Percentiles rank a stretch among this genome's conserved stretches.
Evolutionary conservation across 202 grass and related monocot species (phyloP).

Genomic region (Zizania palustris): DNA sequence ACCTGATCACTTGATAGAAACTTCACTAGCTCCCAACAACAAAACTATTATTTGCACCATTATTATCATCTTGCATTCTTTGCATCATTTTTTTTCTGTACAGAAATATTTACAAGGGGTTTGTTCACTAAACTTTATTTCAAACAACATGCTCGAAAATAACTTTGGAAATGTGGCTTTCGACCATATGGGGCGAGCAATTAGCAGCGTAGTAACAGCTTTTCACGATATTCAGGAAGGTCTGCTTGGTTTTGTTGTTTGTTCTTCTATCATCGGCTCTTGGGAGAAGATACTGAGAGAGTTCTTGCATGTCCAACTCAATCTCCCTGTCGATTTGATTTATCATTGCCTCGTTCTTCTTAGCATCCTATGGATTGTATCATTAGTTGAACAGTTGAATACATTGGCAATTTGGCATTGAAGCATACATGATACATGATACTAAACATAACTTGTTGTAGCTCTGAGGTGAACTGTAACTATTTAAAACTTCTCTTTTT

Average conservation of each 20-base stretch:
- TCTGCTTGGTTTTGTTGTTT: conserved; percentile 52
- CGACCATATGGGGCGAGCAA: conserved; percentile 45
- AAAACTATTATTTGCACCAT: not conserved
- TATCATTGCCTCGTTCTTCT: conserved; percentile 30
- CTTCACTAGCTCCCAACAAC: not conserved
- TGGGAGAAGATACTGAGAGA: conserved; percentile 50
- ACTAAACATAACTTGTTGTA: not conserved
- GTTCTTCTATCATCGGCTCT: conserved; percentile 31
- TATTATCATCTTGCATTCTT: not conserved
- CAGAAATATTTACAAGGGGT: conserved; percentile 2
- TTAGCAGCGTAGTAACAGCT: conserved; percentile 69
- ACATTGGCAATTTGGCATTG: not conserved
- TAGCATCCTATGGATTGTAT: conserved; percentile 11
- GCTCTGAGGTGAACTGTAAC: not conserved
- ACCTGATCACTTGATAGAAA: not conserved
- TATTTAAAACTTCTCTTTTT: not conserved
- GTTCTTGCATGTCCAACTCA: conserved; percentile 56
- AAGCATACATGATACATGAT: not conserved
- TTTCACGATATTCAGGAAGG: conserved; percentile 63
- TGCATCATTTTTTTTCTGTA: not conserved
- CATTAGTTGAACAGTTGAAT: not conserved
- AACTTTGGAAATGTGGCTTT: conserved; percentile 68
- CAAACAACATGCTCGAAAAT: conserved; percentile 59
- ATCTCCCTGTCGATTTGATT: conserved; percentile 42
- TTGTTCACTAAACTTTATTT: not conserved